Conservation (phyloP, 73 alveolate genomes). For the Paramecium tetraurelia region DNA sequence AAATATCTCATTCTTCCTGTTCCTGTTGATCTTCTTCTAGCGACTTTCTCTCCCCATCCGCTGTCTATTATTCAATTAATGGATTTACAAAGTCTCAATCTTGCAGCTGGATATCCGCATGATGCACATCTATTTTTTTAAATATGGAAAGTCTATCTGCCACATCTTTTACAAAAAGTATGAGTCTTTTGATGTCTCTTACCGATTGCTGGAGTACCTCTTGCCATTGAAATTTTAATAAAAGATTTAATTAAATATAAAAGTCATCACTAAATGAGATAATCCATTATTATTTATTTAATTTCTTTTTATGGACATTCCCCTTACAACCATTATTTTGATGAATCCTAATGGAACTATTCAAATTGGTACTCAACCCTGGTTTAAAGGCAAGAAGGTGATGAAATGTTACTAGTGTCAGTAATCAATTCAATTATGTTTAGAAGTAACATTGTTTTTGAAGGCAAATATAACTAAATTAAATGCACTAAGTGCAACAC, state of each 20-base stretch:
- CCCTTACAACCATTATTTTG: neutral
- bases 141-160: slow-evolving; percentile 75
- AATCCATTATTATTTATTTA: neutral
- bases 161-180: slow-evolving; percentile 82
- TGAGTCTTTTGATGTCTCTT: slow-evolving; percentile 77
- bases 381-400: neutral
- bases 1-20: slow-evolving; percentile 88
- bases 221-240: slow-evolving; percentile 67
- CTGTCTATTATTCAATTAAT: slow-evolving; percentile 62
- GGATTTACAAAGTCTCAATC: slow-evolving; percentile 73
- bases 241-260: slow-evolving; percentile 24
- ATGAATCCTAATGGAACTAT: neutral
- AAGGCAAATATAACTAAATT: neutral
- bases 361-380: neutral
- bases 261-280: neutral
- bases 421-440: neutral
- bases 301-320: neutral
- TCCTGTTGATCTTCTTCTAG: slow-evolving; percentile 78
- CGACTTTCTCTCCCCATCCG: slow-evolving; percentile 77
- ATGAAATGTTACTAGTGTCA: neutral
- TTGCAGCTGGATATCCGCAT: slow-evolving; percentile 75
- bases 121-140: slow-evolving; percentile 78
- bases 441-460: neutral
- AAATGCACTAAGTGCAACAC: neutral
- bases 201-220: slow-evolving; percentile 86